phyloP scores from a whole-genome alignment of 225 moss, liverwort and hornwort species.

The Anthoceros angustus region DNA sequence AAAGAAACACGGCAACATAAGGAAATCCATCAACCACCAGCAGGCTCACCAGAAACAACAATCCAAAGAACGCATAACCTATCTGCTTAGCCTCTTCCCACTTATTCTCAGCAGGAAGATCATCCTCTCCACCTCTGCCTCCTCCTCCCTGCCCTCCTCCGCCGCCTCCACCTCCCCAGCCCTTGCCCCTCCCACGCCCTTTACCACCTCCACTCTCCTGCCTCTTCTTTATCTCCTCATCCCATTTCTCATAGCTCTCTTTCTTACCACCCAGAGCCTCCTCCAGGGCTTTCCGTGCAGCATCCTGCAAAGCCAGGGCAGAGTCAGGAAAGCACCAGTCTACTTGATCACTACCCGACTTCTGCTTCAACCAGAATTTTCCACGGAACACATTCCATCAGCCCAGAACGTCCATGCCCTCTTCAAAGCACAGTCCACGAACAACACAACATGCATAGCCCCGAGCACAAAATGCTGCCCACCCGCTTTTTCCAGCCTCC shows the following conservation, averaged over 20 bases:
- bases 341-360: too few species aligned
- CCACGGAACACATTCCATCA: too few species aligned
- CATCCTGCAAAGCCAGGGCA: slow-evolving; percentile 28
- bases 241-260: slow-evolving; percentile 73
- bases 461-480: not conserved
- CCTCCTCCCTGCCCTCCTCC: slow-evolving; percentile 31
- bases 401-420: too few species aligned
- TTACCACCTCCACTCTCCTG: slow-evolving; percentile 33
- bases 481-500: slow-evolving; percentile 1
- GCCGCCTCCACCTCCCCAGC: slow-evolving; percentile 19
- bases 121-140: slow-evolving; percentile 11
- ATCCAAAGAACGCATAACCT: slow-evolving; percentile 58
- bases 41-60: slow-evolving; percentile 45
- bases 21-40: not conserved
- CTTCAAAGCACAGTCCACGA: not conserved
- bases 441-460: not conserved
- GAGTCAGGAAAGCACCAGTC: too few species aligned
- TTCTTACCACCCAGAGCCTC: slow-evolving; percentile 84
- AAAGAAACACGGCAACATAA: slow-evolving; percentile 3
- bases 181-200: slow-evolving; percentile 18
- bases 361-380: too few species aligned
- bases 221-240: slow-evolving; percentile 56
- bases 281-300: slow-evolving; percentile 78
- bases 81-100: slow-evolving; percentile 78
- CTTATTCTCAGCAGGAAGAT: slow-evolving; percentile 21